Conservation (phyloP, 2,329 filamentous ascomycete genomes). For the Fusarium scirpi region DNA sequence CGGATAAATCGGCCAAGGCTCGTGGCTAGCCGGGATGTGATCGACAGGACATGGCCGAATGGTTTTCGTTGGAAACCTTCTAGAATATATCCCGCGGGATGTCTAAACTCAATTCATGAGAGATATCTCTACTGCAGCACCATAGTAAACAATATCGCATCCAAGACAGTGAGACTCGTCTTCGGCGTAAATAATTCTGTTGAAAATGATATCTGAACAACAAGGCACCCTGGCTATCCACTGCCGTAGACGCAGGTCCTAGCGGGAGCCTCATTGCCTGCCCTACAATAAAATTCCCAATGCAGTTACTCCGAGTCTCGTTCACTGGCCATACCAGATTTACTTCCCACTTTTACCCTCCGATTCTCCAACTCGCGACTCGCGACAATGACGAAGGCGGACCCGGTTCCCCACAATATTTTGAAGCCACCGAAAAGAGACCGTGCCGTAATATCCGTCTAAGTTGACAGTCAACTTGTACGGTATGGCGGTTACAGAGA, state of each 20-base stretch:
- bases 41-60: background rate
- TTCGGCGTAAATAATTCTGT: background rate
- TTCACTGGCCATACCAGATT: background rate
- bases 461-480: background rate
- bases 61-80: slow-evolving; percentile 1
- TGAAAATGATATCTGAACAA: background rate
- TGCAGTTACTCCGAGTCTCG: slow-evolving; percentile 4
- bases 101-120: background rate
- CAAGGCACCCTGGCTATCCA: background rate
- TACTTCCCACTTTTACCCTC: slow-evolving; percentile 9
- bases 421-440: slow-evolving; percentile 32
- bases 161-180: no score
- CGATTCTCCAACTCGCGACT: slow-evolving; percentile 15
- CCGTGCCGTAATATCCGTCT: slow-evolving; percentile 36
- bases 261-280: slow-evolving; percentile 1
- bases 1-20: slow-evolving; percentile 4
- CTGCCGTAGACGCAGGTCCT: slow-evolving; percentile 2
- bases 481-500: no score
- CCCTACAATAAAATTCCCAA: slow-evolving; percentile 6
- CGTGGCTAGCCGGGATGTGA: background rate
- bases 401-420: background rate
- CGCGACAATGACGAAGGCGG: slow-evolving; percentile 14
- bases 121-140: no score
- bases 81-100: background rate
- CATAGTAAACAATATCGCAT: no score